Evolutionary conservation across 2,329 filamentous ascomycete genomes (phyloP).

Genomic region (Fusarium gaditjirri): DNA sequence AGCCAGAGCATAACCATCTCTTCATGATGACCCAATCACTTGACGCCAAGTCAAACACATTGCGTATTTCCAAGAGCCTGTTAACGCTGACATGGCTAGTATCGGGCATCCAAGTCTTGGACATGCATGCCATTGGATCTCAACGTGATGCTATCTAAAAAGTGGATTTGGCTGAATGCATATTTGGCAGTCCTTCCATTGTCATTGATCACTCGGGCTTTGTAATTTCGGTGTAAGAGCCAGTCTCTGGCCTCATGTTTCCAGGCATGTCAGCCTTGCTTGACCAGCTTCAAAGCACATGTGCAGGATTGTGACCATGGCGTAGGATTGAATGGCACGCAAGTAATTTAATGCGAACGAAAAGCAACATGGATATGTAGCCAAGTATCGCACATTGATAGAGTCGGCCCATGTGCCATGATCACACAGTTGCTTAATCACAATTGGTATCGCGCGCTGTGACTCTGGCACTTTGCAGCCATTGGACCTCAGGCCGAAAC

Average conservation of each 20-base stretch:
- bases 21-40: neutral
- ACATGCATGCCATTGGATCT: neutral
- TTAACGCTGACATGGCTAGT: neutral
- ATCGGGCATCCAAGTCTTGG: neutral
- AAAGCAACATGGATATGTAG: neutral
- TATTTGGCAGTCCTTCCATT: neutral
- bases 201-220: neutral
- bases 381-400: neutral
- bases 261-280: neutral
- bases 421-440: neutral
- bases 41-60: neutral
- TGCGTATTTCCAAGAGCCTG: neutral
- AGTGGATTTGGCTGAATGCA: neutral
- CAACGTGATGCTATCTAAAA: neutral
- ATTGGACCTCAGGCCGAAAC: neutral
- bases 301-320: neutral
- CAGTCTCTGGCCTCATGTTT: neutral
- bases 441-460: neutral
- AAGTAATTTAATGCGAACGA: neutral
- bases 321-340: neutral
- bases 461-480: neutral
- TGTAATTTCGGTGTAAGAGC: conserved; percentile 14
- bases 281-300: neutral
- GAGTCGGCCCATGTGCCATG: neutral
- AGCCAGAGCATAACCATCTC: neutral